Base-by-base conservation (phyloP, 495 filamentous ascomycete species). In the Bryoglossum gracile region DNA sequence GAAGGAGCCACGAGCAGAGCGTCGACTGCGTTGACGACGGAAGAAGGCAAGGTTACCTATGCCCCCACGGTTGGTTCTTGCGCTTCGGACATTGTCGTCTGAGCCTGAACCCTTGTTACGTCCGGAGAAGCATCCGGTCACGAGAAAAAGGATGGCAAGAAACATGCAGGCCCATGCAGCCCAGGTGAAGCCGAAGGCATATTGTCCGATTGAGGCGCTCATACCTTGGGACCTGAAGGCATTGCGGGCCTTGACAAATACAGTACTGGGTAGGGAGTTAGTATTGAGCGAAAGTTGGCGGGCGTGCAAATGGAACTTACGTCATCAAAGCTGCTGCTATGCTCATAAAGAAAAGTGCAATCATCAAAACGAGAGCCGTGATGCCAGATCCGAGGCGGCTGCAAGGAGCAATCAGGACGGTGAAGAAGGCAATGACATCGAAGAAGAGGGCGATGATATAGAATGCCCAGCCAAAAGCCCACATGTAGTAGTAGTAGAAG, bases 131-230 rank as follows among this genome's bases (percentile, higher is more conserved):
- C 61, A 71, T 17, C 72, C 75, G 1, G 78, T 39, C 66, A 81
- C 90, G 69, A 90, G 86, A 14, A 89, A 61, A 21, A 89, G 41
- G 10, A 79, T 83, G 13, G 86, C 77, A 43, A 94, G 65, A 50
- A 90, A 67, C 39, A 87, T 73, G 38, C 78, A 81, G 1, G 73
- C 78, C 58, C 82, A 78, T 3, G 86, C 75, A 2, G 82, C 82
- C 89, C 89, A 95, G 67, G 83, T 87, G 68, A 94, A 95, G 22
- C 78, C 89, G 56, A 86, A 90, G 5, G 84, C 81, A 52, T 88
- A 87, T 13, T 65, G 55, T 21, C 89, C 89, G 4, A 95, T 63
- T 6, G 55, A 63, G 18, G 89, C 78, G 28, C 50, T 43, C 36
- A 81, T 75, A 56, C 74, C 75, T 48, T 71, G 75, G 26, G 57